phyloP scores from a whole-genome alignment of 2,329 filamentous ascomycete genomes.

The Ascochyta viciae-villosae region DNA sequence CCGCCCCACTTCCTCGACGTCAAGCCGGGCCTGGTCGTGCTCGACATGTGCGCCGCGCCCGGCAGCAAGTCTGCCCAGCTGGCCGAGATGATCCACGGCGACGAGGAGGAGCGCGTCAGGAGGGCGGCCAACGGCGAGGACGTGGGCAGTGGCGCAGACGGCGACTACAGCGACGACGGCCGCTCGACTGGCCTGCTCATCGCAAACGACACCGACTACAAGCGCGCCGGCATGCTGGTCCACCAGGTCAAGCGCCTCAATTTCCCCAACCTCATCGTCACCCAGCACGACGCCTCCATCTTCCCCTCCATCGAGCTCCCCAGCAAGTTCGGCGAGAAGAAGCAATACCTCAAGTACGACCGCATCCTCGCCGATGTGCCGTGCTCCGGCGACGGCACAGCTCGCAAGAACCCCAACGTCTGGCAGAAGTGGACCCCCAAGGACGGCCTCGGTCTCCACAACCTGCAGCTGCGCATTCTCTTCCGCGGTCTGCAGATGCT shows the following conservation, averaged over 20 bases:
- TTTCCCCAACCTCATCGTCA: constrained; percentile 95
- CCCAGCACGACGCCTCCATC: constrained; percentile 95
- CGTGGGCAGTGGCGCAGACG: constrained; percentile 60
- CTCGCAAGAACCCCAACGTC: constrained; percentile 89
- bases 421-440: constrained; percentile 95
- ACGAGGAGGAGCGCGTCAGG: constrained; percentile 85
- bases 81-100: constrained; percentile 90
- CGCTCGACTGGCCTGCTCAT: constrained; percentile 90
- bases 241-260: constrained; percentile 98
- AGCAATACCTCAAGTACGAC: constrained; percentile 92
- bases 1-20: constrained; percentile 93
- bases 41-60: constrained; percentile 95
- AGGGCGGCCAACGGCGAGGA: constrained; percentile 72
- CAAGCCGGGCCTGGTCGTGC: constrained; percentile 85
- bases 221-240: constrained; percentile 94
- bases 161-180: constrained; percentile 75
- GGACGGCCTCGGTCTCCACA: constrained; percentile 85
- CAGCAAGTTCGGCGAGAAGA: constrained; percentile 60
- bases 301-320: constrained; percentile 92
- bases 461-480: constrained; percentile 87
- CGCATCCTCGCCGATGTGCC: constrained; percentile 95
- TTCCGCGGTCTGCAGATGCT: constrained; percentile 94
- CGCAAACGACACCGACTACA: constrained; percentile 96
- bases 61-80: constrained; percentile 97
- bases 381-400: constrained; percentile 93